These are phyloP conservation scores for Quercus aquifolioides DNA, from an alignment of 306 rosid species.

Conservation along the genomic window DNA sequence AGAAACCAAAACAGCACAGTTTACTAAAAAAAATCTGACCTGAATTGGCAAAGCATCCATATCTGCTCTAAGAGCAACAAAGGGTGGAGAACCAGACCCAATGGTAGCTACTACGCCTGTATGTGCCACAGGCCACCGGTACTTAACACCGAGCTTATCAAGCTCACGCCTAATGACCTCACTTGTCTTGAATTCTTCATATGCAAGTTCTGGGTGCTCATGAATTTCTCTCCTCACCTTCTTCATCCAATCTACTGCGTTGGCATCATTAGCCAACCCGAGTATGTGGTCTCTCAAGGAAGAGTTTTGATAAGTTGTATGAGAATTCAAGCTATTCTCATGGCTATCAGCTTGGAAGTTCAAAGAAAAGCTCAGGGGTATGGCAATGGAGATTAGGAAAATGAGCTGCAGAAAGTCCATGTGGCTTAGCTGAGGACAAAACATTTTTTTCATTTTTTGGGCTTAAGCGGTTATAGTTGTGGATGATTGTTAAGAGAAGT, in stretches of 20 bases:
- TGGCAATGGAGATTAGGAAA: conserved; percentile 29
- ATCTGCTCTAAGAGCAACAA: conserved; percentile 88
- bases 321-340: conserved; percentile 4
- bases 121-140: conserved; percentile 76
- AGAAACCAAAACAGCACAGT: neutral
- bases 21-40: conserved; percentile 29
- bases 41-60: conserved; percentile 95
- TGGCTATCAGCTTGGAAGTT: conserved; percentile 10
- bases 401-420: conserved; percentile 22
- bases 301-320: neutral
- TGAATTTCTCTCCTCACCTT: conserved; percentile 71
- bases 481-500: neutral
- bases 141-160: conserved; percentile 51
- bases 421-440: neutral
- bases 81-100: conserved; percentile 79
- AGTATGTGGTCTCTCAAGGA: conserved; percentile 38
- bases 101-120: conserved; percentile 77
- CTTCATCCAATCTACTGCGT: conserved; percentile 62
- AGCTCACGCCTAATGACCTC: conserved; percentile 66
- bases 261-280: conserved; percentile 49
- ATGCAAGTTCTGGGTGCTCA: conserved; percentile 76
- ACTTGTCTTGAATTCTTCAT: conserved; percentile 72
- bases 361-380: conserved; percentile 31
- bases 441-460: neutral
- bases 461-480: conserved; percentile 1